Evolutionary conservation across 2,329 filamentous ascomycete species (phyloP), one percentile per base, ranked within the genome.

Genomic region (Macroventuria anomochaeta): DNA sequence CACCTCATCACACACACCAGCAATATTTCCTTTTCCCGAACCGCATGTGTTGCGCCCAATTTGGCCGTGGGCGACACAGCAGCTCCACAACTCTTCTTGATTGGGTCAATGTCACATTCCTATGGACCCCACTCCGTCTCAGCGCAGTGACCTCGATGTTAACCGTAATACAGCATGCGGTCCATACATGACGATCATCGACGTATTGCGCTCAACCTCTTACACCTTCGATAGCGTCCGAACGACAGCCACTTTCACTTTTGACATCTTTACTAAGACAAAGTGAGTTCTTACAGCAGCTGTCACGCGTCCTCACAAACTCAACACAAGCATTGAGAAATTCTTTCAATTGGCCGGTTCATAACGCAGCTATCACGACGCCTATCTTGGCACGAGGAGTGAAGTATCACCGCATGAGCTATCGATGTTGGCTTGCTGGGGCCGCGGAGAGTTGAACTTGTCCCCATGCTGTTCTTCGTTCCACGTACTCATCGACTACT

Each of bases 1-100:
- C 69, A 64, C 25, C 61, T 63, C 63, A 62, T 70, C 69, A 68
- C 70, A 68, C 70, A 57, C 63, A 54, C 51, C 44, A 40, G 28
- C 64, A 63, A 68, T 68, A 64, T 58, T 59, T 62, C 33, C 55
- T 50, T 61, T 54, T 58, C 56, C 59, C 53, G 49, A 61, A 54
- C 38, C 37, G 48, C 55, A 56, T 23, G 55, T 37, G 32, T 46
- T 31, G 46, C 28, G 41, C 65, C 55, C 47, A 50, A 66, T 63
- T 5, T 7, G 64, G 63, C 34, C 53, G 37, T 44, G 17, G 43
- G 46, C 49, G 21, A 48, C 50, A 53, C 53, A 41, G 37, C 54
- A 53, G 46, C 55, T 37, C 58, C 51, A 39, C 46, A 28, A 38
- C 39, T 26, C 4, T 15, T 37, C 58, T 28, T 63, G 44, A 71